Base-by-base conservation (phyloP, 176 grass and related monocot species). In the Aegilops bicornis region DNA sequence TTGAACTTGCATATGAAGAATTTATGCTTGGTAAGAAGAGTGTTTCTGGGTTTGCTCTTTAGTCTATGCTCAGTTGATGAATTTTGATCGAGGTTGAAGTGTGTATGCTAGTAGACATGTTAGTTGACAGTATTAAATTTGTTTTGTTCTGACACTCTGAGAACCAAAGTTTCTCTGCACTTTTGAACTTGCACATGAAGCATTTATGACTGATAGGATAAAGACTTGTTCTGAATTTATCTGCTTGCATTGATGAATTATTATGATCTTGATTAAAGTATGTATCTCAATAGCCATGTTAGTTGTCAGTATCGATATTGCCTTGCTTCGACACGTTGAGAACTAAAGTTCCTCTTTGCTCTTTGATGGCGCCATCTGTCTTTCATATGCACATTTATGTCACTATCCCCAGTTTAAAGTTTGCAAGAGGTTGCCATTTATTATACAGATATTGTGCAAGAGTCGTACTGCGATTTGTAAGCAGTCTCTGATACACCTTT, bases 401-500 rank as follows among this genome's bases (percentile, higher is more conserved):
- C 32, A 23, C 12, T 50, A 66, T 80, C 10, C 10, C 12, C 16
- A 4, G 15, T n/a, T 35, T 5, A 71, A 42, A 78, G 25, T 12
- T 45, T 63, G 35, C 17, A n/a, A 30, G 16, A 59, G 75, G 9
- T 10, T 78, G 15, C 24, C 27, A 71, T 79, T 45, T 52, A 24
- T 66, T 36, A 82, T 64, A 78, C 16, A 77, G 1, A 77, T 20
- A 74, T 40, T 29, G 24, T 20, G 8, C 68, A 54, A 6, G 42
- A 25, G 7, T 30, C 13, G 19, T 20, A 56, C 2, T 8, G 58
- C 42, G 25, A 17, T 78, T 58, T 50, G 3, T 24, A 78, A 79
- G 65, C 23, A n/a, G 12, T 64, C 43, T 7, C 1, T 14, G 32
- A 56, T 45, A 81, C 81, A 81, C 58, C 30, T 82, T 91, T 30